These are phyloP conservation scores for Curvularia eragrostidis DNA, from an alignment of 2,329 filamentous ascomycete genomes.

Conservation along the genomic window DNA sequence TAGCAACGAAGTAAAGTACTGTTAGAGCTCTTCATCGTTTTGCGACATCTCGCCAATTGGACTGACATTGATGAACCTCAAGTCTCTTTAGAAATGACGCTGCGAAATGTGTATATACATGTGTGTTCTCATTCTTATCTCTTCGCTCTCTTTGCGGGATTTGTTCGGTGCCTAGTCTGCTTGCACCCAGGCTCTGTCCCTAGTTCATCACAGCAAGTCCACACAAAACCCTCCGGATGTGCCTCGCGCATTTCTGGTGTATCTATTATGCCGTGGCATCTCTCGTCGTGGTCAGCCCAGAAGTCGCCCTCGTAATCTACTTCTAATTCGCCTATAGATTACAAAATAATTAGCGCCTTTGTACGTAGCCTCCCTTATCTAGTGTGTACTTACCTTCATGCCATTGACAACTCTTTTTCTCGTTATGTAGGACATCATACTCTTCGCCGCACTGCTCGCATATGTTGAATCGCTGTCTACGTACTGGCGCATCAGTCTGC, in stretches of 20 bases:
- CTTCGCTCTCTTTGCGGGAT: constrained; percentile 16
- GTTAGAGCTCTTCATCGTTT: too few species aligned
- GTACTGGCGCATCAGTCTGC: neutral
- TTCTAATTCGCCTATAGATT: neutral
- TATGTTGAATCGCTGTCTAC: constrained; percentile 20
- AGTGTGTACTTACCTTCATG: constrained; percentile 27
- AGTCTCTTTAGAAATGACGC: too few species aligned
- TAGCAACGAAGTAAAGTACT: too few species aligned
- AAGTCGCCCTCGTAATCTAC: constrained; percentile 10
- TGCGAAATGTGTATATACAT: too few species aligned
- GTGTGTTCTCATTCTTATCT: neutral
- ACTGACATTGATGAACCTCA: too few species aligned
- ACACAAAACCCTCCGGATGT: constrained; percentile 38
- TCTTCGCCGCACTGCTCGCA: constrained; percentile 34
- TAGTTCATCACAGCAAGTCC: constrained; percentile 36
- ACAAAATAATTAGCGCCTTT: neutral
- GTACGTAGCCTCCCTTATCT: neutral
- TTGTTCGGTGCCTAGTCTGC: constrained; percentile 34
- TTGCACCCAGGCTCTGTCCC: constrained; percentile 18
- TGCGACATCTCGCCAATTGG: too few species aligned
- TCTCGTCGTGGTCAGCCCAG: constrained; percentile 43
- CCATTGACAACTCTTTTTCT: constrained; percentile 23
- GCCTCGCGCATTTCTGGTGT: constrained; percentile 27
- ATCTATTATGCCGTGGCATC: constrained; percentile 37
- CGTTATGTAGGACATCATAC: constrained; percentile 28